Evolutionary conservation across 306 rosid species (phyloP).

Genomic region (Pachyrhizus erosus): DNA sequence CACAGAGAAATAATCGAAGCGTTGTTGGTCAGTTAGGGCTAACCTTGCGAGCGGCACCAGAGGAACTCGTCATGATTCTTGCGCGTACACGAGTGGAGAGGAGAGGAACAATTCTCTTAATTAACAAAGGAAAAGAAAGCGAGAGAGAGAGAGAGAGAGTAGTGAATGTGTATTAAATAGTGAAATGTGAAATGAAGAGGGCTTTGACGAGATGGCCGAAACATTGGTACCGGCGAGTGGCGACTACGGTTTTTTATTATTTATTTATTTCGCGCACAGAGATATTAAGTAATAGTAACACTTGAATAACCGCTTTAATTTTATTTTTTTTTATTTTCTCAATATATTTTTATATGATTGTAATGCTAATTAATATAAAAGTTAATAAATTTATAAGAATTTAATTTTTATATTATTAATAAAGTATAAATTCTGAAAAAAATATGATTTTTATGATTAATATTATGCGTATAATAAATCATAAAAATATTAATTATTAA

Average conservation of each 20-base stretch:
- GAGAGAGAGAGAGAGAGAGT: neutral
- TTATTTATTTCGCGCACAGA: neutral
- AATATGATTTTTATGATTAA: too few species aligned
- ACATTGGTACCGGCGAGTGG: conserved; percentile 52
- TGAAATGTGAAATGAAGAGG: conserved; percentile 23
- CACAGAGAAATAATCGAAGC: neutral
- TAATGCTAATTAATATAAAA: too few species aligned
- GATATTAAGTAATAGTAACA: too few species aligned
- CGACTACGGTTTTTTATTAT: conserved; percentile 47
- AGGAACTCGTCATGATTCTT: conserved; percentile 90
- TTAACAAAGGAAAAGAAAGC: neutral
- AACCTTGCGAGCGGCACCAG: conserved; percentile 92
- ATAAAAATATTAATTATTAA: too few species aligned
- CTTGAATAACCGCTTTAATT: neutral
- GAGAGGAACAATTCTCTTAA: conserved; percentile 25
- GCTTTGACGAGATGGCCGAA: conserved; percentile 52
- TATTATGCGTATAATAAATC: too few species aligned
- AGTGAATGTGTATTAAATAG: neutral
- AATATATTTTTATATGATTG: too few species aligned
- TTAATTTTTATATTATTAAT: too few species aligned
- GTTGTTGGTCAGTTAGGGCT: conserved; percentile 3
- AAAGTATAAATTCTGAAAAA: too few species aligned
- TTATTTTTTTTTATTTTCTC: too few species aligned
- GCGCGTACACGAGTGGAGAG: conserved; percentile 47
- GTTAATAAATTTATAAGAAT: too few species aligned